Conservation (phyloP, 331 rosid species). For the Cydonia oblonga region DNA sequence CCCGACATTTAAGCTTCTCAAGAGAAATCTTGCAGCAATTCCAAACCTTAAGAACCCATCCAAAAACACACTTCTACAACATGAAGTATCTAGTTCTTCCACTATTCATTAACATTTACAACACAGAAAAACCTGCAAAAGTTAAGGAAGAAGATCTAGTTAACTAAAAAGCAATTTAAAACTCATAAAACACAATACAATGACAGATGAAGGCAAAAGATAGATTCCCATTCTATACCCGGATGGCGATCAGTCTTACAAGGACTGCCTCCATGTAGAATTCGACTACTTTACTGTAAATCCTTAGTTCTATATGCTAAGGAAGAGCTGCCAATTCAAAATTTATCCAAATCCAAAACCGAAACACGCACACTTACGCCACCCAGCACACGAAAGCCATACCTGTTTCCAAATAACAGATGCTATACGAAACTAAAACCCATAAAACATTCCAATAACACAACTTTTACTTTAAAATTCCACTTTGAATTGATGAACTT, state of each 20-base stretch:
- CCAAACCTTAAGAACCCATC: slow-evolving; percentile 9
- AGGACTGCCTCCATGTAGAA: not conserved
- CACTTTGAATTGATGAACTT: too few species aligned
- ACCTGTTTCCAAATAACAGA: too few species aligned
- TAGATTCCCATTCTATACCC: not conserved
- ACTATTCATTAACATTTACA: not conserved
- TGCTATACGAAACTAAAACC: too few species aligned
- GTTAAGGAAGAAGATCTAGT: not conserved
- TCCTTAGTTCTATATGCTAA: not conserved
- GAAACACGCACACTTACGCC: too few species aligned
- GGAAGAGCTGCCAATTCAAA: too few species aligned
- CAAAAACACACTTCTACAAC: not conserved
- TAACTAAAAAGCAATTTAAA: not conserved
- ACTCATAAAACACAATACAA: not conserved
- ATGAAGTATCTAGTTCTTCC: not conserved
- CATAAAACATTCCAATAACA: too few species aligned
- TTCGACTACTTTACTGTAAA: too few species aligned
- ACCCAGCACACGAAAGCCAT: too few species aligned
- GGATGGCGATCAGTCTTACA: not conserved
- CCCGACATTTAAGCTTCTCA: slow-evolving; percentile 35
- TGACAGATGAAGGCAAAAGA: not conserved
- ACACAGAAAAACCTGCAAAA: not conserved
- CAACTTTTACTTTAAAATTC: too few species aligned
- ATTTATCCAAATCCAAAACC: not conserved
- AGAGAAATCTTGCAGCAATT: slow-evolving; percentile 9